Percentiles rank a stretch among this genome's conserved stretches.
These are phyloP conservation scores for Plasmopara muralis DNA, from an alignment of 352 stramenopile genomes.

Conservation along the genomic window DNA sequence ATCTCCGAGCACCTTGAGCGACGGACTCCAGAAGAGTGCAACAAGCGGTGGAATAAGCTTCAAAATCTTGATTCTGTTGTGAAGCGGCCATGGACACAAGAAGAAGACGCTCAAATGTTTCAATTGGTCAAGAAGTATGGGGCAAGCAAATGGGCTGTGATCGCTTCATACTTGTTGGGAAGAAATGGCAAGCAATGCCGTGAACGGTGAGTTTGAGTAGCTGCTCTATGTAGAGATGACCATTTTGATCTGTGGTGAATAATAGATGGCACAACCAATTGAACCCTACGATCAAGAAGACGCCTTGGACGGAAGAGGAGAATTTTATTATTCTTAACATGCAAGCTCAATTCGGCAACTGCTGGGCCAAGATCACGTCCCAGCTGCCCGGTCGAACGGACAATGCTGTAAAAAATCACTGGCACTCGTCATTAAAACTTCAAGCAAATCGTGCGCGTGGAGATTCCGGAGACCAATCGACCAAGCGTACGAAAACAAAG, in stretches of 20 bases:
- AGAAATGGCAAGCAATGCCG: conserved; percentile 87
- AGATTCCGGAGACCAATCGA: not conserved
- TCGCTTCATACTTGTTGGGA: conserved; percentile 73
- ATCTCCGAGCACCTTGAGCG: conserved; percentile 48
- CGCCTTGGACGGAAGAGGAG: conserved; percentile 76
- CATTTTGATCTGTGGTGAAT: not conserved
- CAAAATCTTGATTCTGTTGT: conserved; percentile 50
- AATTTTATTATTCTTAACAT: conserved; percentile 77
- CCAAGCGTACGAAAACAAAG: conserved; percentile 18
- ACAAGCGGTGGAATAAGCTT: conserved; percentile 61
- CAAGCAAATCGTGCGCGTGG: conserved; percentile 28
- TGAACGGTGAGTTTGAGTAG: conserved; percentile 36
- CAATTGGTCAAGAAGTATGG: conserved; percentile 51
- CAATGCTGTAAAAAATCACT: conserved; percentile 98
- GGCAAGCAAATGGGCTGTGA: conserved; percentile 72
- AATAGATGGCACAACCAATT: conserved; percentile 81
- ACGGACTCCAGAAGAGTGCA: conserved; percentile 49
- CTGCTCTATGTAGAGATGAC: not conserved
- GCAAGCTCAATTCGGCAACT: conserved; percentile 89
- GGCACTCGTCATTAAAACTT: conserved; percentile 83
- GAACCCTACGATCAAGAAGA: conserved; percentile 74
- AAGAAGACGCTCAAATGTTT: conserved; percentile 60
- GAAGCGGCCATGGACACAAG: conserved; percentile 59
- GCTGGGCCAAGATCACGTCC: conserved; percentile 97
- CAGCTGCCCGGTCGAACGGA: conserved; percentile 91